phyloP scores from a whole-genome alignment of 441 rosid genomes.

The Erodium trifolium region DNA sequence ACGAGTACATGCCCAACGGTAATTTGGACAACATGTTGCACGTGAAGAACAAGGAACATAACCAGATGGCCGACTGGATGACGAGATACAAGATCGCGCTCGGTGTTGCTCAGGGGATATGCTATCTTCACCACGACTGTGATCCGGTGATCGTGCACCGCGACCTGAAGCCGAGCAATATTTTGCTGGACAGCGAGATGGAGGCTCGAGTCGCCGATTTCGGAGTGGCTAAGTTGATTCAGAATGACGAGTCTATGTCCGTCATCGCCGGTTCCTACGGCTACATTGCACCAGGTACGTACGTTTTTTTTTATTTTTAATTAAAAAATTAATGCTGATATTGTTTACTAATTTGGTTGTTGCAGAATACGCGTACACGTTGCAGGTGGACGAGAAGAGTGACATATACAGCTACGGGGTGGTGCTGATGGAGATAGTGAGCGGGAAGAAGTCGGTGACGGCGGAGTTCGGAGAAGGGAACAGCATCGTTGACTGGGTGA shows the following conservation, averaged over 20 bases:
- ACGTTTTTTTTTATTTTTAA: background rate
- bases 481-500: slow-evolving; percentile 89
- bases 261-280: slow-evolving; percentile 97
- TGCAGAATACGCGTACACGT: slow-evolving; percentile 83
- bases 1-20: slow-evolving; percentile 31
- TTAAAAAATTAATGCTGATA: background rate
- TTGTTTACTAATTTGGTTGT: background rate
- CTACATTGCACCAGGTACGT: slow-evolving; percentile 92
- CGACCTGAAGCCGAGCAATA: slow-evolving; percentile 83
- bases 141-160: slow-evolving; percentile 93
- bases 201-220: slow-evolving; percentile 98
- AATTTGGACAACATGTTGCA: slow-evolving; percentile 74
- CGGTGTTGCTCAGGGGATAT: slow-evolving; percentile 93
- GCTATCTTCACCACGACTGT: slow-evolving; percentile 95
- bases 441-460: slow-evolving; percentile 72
- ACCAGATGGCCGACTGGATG: slow-evolving; percentile 72
- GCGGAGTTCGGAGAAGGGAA: slow-evolving; percentile 91
- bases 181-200: slow-evolving; percentile 68
- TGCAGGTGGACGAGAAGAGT: slow-evolving; percentile 90
- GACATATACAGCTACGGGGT: slow-evolving; percentile 92
- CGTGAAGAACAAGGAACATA: slow-evolving; percentile 53
- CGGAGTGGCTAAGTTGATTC: slow-evolving; percentile 84
- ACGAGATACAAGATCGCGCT: slow-evolving; percentile 70
- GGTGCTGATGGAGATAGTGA: slow-evolving; percentile 67
- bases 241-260: slow-evolving; percentile 86